These are phyloP conservation scores for Thraustochytrium striatum DNA, from an alignment of 352 stramenopile genomes.

Conservation along the genomic window DNA sequence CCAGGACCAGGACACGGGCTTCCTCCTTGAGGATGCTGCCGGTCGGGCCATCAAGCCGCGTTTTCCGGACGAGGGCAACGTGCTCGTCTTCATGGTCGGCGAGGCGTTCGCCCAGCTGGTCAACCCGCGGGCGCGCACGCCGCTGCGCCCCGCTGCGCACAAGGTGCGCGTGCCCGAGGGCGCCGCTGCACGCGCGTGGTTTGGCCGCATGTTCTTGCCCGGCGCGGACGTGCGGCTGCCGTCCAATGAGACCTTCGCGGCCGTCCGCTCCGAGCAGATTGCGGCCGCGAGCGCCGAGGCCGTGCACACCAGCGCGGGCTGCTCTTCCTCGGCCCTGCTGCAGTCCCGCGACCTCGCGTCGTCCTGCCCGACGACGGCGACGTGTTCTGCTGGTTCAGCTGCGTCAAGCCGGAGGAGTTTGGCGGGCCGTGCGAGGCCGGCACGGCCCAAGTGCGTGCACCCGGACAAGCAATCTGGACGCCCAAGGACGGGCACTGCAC, in stretches of 20 bases:
- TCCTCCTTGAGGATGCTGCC: not conserved
- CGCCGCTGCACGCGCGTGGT: conserved; percentile 23
- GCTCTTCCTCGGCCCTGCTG: not conserved
- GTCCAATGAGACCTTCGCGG: not conserved
- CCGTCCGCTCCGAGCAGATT: not conserved
- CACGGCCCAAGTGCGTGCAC: conserved; percentile 22
- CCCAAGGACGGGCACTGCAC: conserved; percentile 8
- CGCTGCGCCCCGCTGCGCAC: conserved; percentile 37
- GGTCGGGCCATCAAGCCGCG: not conserved
- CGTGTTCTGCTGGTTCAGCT: conserved; percentile 45
- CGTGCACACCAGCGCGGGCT: not conserved
- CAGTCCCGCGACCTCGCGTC: not conserved
- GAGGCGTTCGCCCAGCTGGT: conserved; percentile 20
- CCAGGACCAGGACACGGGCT: not conserved
- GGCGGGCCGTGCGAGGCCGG: not conserved
- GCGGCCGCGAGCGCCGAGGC: not conserved
- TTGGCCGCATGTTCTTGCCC: conserved; percentile 41
- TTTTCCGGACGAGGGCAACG: conserved; percentile 34
- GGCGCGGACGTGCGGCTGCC: not conserved
- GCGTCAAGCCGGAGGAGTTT: not conserved
- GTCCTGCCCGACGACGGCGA: not conserved
- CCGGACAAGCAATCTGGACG: not conserved
- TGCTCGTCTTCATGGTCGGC: conserved; percentile 40
- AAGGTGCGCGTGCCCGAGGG: not conserved
- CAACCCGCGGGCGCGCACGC: not conserved